Conservation (phyloP, 345 rosid species). For the Crucihimalaya himalaica region DNA sequence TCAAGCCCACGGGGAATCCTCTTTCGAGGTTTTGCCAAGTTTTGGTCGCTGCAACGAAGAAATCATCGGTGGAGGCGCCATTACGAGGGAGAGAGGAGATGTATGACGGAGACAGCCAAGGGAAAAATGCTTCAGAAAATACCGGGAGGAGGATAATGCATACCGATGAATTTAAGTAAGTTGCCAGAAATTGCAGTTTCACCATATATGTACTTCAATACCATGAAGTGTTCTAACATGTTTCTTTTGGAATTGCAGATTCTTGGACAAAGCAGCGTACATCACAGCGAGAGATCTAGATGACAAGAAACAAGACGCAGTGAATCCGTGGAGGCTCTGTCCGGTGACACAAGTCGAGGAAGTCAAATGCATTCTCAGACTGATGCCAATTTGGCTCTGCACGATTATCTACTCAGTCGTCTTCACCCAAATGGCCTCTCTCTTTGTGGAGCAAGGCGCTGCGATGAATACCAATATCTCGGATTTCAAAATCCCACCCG, state of each 20-base stretch:
- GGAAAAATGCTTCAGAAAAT: slow-evolving; percentile 26
- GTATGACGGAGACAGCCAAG: slow-evolving; percentile 46
- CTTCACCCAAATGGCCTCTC: slow-evolving; percentile 99
- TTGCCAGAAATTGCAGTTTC: background rate
- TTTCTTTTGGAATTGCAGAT: slow-evolving; percentile 48
- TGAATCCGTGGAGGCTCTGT: slow-evolving; percentile 75
- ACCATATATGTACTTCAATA: background rate
- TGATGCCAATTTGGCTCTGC: slow-evolving; percentile 97
- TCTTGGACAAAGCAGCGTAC: slow-evolving; percentile 90
- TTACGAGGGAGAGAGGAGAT: slow-evolving; percentile 45
- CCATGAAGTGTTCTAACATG: slow-evolving; percentile 13
- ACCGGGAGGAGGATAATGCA: slow-evolving; percentile 74
- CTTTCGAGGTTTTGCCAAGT: slow-evolving; percentile 85
- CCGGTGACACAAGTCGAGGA: slow-evolving; percentile 96
- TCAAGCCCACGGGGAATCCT: slow-evolving; percentile 90
- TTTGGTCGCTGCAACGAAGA: slow-evolving; percentile 72
- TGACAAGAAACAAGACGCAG: slow-evolving; percentile 57
- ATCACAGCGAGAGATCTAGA: slow-evolving; percentile 63
- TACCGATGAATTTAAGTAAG: slow-evolving; percentile 88
- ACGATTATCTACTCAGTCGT: slow-evolving; percentile 93
- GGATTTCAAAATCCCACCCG: slow-evolving; percentile 78
- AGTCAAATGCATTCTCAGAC: slow-evolving; percentile 92
- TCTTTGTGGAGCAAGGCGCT: slow-evolving; percentile 98
- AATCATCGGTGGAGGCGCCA: slow-evolving; percentile 56
- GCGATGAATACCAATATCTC: slow-evolving; percentile 86